These are phyloP conservation scores for Kodamaea restingae DNA, from an alignment of 805 yeast species.

Conservation along the genomic window DNA sequence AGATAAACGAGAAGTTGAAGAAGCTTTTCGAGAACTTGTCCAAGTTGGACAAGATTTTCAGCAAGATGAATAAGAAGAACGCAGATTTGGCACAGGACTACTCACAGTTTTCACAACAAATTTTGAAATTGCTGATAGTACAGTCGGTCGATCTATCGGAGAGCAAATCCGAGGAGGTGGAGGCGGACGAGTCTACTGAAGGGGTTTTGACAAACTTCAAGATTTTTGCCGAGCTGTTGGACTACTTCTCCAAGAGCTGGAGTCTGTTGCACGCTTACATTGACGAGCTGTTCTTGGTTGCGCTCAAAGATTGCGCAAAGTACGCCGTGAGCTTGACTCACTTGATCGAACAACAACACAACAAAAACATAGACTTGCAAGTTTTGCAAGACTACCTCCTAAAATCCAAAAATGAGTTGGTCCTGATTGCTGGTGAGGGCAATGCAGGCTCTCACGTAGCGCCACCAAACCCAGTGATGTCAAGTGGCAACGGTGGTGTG, in stretches of 20 bases:
- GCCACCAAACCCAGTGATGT: slow-evolving; percentile 32
- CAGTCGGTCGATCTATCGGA: slow-evolving; percentile 35
- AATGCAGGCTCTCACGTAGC: slow-evolving; percentile 9
- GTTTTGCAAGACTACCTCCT: slow-evolving; percentile 74
- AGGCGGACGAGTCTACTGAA: slow-evolving; percentile 6
- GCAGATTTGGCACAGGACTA: slow-evolving; percentile 71
- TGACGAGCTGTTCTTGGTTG: slow-evolving; percentile 77
- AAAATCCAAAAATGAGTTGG: slow-evolving; percentile 67
- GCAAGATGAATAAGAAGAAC: slow-evolving; percentile 68
- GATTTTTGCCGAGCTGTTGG: slow-evolving; percentile 35
- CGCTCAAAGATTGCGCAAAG: slow-evolving; percentile 83
- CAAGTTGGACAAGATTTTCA: slow-evolving; percentile 74
- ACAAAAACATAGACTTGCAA: slow-evolving; percentile 87
- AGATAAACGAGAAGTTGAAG: slow-evolving; percentile 73
- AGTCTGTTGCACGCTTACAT: slow-evolving; percentile 42
- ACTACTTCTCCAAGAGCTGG: slow-evolving; percentile 39
- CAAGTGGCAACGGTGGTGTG: slow-evolving; percentile 23
- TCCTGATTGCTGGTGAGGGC: slow-evolving; percentile 15
- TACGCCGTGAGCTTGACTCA: slow-evolving; percentile 46
- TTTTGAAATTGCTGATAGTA: slow-evolving; percentile 59
- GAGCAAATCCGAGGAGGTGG: slow-evolving; percentile 13
- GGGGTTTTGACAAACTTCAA: slow-evolving; percentile 29
- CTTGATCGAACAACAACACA: slow-evolving; percentile 79
- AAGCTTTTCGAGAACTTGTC: slow-evolving; percentile 79
- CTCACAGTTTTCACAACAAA: slow-evolving; percentile 64